These are phyloP conservation scores for Fusarium zealandicum DNA, from an alignment of 2,329 filamentous ascomycete species.

Conservation along the genomic window DNA sequence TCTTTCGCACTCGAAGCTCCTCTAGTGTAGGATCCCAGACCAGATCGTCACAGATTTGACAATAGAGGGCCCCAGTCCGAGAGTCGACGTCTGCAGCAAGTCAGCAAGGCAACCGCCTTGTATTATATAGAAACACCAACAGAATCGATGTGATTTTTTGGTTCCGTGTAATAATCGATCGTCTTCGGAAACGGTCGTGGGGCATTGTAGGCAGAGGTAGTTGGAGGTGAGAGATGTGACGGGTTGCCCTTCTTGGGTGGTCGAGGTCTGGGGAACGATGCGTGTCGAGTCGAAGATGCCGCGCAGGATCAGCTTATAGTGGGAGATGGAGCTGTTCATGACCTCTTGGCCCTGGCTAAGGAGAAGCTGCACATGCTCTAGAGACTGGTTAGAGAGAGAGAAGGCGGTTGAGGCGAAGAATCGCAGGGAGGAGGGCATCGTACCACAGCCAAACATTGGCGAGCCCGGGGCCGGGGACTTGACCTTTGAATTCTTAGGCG, in stretches of 20 bases:
- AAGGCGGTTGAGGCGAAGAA: neutral
- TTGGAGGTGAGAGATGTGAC: slow-evolving; percentile 71
- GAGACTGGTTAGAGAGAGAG: slow-evolving; percentile 40
- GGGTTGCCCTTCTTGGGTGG: slow-evolving; percentile 61
- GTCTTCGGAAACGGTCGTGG: slow-evolving; percentile 70
- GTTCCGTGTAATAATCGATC: slow-evolving; percentile 72
- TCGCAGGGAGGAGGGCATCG: slow-evolving; percentile 40
- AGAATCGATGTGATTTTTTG: slow-evolving; percentile 76
- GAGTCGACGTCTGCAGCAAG: slow-evolving; percentile 74
- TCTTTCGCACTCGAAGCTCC: slow-evolving; percentile 74
- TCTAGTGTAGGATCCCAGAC: slow-evolving; percentile 85
- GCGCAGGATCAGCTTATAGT: slow-evolving; percentile 76
- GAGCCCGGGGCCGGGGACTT: slow-evolving; percentile 65
- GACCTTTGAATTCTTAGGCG: slow-evolving; percentile 65
- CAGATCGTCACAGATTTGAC: slow-evolving; percentile 82
- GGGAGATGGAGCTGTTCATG: slow-evolving; percentile 71
- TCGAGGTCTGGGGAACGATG: slow-evolving; percentile 71
- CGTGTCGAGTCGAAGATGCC: slow-evolving; percentile 73
- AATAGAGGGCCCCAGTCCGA: slow-evolving; percentile 75
- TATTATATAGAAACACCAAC: slow-evolving; percentile 54
- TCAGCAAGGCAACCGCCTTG: slow-evolving; percentile 34
- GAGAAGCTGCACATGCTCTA: slow-evolving; percentile 77
- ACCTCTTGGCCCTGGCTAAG: slow-evolving; percentile 67
- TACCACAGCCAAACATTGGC: slow-evolving; percentile 71
- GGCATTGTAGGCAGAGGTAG: slow-evolving; percentile 77